Conservation (phyloP, 352 stramenopile species). For the Globisporangium cederbergense region DNA sequence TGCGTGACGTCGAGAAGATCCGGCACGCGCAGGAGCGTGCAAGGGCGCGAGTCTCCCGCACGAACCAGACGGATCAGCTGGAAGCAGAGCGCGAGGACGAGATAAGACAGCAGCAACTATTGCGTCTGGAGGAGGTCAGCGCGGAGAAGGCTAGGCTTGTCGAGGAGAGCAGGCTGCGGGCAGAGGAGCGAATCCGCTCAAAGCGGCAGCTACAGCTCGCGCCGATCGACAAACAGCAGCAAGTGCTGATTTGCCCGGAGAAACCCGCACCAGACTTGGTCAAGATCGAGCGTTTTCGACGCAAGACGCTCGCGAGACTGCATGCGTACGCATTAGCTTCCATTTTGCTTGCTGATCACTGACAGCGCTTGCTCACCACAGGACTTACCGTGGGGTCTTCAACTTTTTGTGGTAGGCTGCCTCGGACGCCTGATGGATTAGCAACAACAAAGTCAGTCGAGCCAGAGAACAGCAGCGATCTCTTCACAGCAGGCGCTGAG, state of each 20-base stretch:
- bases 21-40: conserved; percentile 61
- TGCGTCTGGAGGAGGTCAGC: conserved; percentile 21
- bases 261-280: conserved; percentile 3
- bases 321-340: background rate
- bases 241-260: conserved; percentile 3
- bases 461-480: background rate
- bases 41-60: conserved; percentile 36
- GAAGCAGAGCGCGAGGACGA: conserved; percentile 24
- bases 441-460: background rate
- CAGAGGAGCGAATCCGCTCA: conserved; percentile 41
- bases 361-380: no score
- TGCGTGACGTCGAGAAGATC: conserved; percentile 36
- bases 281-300: conserved; percentile 20
- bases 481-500: background rate
- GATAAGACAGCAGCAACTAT: conserved; percentile 13
- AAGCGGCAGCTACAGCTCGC: conserved; percentile 20
- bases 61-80: conserved; percentile 39
- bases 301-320: conserved; percentile 13
- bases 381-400: background rate
- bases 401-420: background rate
- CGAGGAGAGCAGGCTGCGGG: conserved; percentile 39
- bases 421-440: background rate
- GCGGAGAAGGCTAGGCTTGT: conserved; percentile 27
- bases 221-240: background rate
- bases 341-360: background rate